phyloP scores from a whole-genome alignment of 768 basidiomycete species.

The Leccinum pellstonianum region DNA sequence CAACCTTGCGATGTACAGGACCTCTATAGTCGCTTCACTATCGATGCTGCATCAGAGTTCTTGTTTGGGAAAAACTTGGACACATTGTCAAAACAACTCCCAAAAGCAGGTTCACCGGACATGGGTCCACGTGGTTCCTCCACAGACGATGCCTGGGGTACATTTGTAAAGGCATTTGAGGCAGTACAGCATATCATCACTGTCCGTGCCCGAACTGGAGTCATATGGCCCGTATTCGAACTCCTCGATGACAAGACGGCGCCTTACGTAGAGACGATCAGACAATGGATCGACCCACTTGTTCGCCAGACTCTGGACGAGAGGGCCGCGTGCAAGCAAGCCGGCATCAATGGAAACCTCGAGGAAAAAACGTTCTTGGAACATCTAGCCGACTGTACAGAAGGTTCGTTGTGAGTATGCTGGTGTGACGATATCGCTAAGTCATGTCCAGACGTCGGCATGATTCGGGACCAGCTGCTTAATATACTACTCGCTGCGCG shows the following conservation, averaged over 20 bases:
- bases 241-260: conserved; percentile 38
- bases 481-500: conserved; percentile 75
- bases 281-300: conserved; percentile 58
- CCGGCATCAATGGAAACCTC: conserved; percentile 38
- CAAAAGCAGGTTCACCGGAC: conserved; percentile 42
- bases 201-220: conserved; percentile 35
- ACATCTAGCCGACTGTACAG: conserved; percentile 63
- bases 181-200: conserved; percentile 37
- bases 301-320: conserved; percentile 52
- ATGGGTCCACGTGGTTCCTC: conserved; percentile 61
- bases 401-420: conserved; percentile 41
- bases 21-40: conserved; percentile 62
- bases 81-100: conserved; percentile 55
- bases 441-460: conserved; percentile 47
- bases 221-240: conserved; percentile 45
- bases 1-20: conserved; percentile 65
- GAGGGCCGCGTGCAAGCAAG: conserved; percentile 39
- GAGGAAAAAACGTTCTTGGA: conserved; percentile 64
- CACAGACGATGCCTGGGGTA: conserved; percentile 59
- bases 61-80: conserved; percentile 66
- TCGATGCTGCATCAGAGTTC: conserved; percentile 73
- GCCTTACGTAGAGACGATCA: conserved; percentile 36
- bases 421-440: conserved; percentile 6
- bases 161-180: conserved; percentile 48
- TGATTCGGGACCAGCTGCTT: conserved; percentile 75